A percentile compares a stretch with the other conserved stretches of the same genome.
Evolutionary conservation across 169 alveolate species (phyloP).

Genomic region (Plasmodium fragile): DNA sequence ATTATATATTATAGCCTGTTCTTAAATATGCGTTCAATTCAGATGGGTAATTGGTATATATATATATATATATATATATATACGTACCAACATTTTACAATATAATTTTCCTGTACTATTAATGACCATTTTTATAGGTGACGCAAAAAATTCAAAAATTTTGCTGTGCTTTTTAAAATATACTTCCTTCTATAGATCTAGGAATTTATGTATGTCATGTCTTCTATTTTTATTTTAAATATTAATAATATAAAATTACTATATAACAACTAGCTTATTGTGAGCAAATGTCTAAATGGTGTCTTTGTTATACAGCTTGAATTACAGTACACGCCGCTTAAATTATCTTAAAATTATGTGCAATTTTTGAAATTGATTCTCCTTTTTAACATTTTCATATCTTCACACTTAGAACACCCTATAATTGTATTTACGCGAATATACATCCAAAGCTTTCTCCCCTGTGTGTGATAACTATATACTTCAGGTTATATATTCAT

Average conservation of each 20-base stretch:
- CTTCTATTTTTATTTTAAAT: neutral
- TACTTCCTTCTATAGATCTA: neutral
- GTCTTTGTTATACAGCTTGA: neutral
- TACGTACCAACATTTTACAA: too few species aligned
- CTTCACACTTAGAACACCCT: neutral
- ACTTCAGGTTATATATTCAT: neutral
- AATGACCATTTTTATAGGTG: neutral
- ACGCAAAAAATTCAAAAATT: neutral
- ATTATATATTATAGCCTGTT: neutral
- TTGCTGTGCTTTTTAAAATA: neutral
- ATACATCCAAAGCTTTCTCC: neutral
- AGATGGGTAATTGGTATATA: neutral
- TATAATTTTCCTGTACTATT: neutral
- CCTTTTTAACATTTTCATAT: neutral
- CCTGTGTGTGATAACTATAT: neutral
- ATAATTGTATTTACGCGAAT: neutral
- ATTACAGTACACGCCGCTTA: neutral
- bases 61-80: neutral
- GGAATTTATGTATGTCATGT: neutral
- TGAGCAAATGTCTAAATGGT: neutral
- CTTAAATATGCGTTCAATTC: neutral
- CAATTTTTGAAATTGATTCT: neutral
- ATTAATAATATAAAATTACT: neutral
- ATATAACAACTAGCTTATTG: neutral
- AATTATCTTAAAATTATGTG: neutral